Evolutionary conservation across 2,329 filamentous ascomycete genomes (phyloP), one percentile per base, ranked within the genome.

Genomic region (Cordyceps farinosa): DNA sequence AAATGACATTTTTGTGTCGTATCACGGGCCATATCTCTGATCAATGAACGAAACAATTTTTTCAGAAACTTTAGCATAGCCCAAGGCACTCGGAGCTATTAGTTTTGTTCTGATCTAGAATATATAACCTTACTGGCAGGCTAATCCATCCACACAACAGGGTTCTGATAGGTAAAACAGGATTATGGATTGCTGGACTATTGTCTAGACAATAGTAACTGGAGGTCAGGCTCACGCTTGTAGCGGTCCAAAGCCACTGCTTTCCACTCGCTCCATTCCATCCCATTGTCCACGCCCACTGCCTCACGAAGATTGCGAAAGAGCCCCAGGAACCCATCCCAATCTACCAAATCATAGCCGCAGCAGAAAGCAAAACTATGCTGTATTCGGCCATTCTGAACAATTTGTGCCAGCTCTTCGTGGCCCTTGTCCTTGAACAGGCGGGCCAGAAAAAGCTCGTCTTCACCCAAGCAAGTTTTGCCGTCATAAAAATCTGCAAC

Each of bases 281-380:
- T 65, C 6, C 71, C 71, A 6, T 56, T 65, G 53, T 77, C 75
- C 17, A 74, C 69, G 5, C 68, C 68, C 8, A 76, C 53, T 13
- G 73, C 74, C 9, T 74, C 70, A 56, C 75, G 69, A 55, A 80
- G 74, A 6, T 75, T 77, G 57, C 67, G 68, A 64, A 79, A 80
- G 47, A 79, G 73, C 13, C 76, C 75, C 11, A 77, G 67, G 62
- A 79, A 80, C 15, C 77, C 76, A 17, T 76, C 70, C 78, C 76
- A 80, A 67, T 80, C 77, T 22, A 54, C 67, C 30, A 78, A 72
- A 67, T 79, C 71, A 65, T 79, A 79, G 13, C 76, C 76, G 56
- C 75, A 77, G 68, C 77, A 80, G 65, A 80, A 79, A 48, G 68
- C 66, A 61, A 80, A 76, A 22, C 71, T 66, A 64, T 79, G 77